Evolutionary conservation across 257 asterid genomes (phyloP), one percentile per base, ranked within the genome.

Genomic region (Nicotiana obtusifolia): DNA sequence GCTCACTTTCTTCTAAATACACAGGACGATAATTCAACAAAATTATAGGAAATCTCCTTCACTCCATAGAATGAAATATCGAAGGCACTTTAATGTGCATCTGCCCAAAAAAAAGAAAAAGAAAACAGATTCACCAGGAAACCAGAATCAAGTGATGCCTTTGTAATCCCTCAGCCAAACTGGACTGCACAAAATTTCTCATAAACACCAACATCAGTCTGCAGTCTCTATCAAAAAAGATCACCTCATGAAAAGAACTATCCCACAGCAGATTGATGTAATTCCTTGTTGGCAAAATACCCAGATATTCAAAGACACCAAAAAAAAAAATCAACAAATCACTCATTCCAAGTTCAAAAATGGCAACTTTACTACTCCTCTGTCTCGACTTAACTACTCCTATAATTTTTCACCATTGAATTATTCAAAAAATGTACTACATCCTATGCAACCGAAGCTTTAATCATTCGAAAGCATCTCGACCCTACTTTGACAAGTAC

Each of bases 21-120:
- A 8, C 22, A 44, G 61, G 22, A 47, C 1, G 11, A 73, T 47
- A 24, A 47, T 44, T 26, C 79, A 73, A 73, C 61, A 7, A 35
- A 73, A 47, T 15, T 47, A 15, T 15, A 11, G 24, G 41, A 47
- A 0, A 14, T 73, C 7, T 47, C 5, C 37, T 47, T 37, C 15
- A 73, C 9, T 14, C 2, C 24, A 73, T 4, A n/a, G 35, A 47
- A 73, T 24, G 41, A 73, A 0, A 73, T 73, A 24, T 49, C 79
- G 47, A 44, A 7, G 61, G 79, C 41, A 73, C 78, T n/a, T 68
- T 69, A 69, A 69, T n/a, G 20, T 41, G 20, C 78, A 69, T 69
- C 41, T 69, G 78, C 57, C 47, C 33, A 30, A 30, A 30, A 30
- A 26, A 7, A 41, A 8, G 9, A 35, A 35, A 37, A 41, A 5